phyloP scores from a whole-genome alignment of 495 filamentous ascomycete species.

The Mycothermus thermophilus region DNA sequence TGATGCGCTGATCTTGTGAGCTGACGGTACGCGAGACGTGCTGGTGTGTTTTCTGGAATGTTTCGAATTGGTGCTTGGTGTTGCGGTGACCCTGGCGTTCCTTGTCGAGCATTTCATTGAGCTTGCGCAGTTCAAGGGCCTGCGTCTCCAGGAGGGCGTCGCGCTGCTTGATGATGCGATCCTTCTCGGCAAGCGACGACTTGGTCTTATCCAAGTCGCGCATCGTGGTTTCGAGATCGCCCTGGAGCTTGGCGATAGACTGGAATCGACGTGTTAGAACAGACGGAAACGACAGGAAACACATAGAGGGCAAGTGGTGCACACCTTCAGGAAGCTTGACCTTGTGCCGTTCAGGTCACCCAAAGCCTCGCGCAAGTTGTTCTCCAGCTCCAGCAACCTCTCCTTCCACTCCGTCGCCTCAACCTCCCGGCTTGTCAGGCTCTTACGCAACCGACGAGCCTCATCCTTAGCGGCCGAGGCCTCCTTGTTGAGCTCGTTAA shows the following conservation, averaged over 20 bases:
- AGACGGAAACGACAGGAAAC: no score
- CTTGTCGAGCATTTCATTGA: slow-evolving; percentile 80
- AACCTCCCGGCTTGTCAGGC: slow-evolving; percentile 66
- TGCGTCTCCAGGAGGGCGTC: slow-evolving; percentile 81
- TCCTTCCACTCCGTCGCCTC: slow-evolving; percentile 84
- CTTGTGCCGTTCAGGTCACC: slow-evolving; percentile 75
- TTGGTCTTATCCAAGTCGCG: slow-evolving; percentile 68
- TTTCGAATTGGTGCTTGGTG: slow-evolving; percentile 75
- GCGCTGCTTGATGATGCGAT: slow-evolving; percentile 77
- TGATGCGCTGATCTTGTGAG: slow-evolving; percentile 67
- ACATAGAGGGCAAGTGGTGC: not conserved
- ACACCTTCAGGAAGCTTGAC: slow-evolving; percentile 64
- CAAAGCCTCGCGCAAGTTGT: slow-evolving; percentile 68
- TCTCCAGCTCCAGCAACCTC: slow-evolving; percentile 76
- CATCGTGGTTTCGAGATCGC: slow-evolving; percentile 68
- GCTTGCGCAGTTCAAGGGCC: slow-evolving; percentile 69
- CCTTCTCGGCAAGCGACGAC: slow-evolving; percentile 67
- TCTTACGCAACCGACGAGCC: slow-evolving; percentile 62
- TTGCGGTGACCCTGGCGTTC: slow-evolving; percentile 73
- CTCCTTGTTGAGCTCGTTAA: slow-evolving; percentile 77
- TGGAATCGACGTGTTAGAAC: no score
- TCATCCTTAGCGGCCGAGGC: slow-evolving; percentile 76
- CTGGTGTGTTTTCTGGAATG: slow-evolving; percentile 71
- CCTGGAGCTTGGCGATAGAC: slow-evolving; percentile 77
- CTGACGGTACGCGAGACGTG: slow-evolving; percentile 68